Evolutionary conservation across 225 moss, liverwort and hornwort genomes (phyloP).

Genomic region (Neckera pumila): DNA sequence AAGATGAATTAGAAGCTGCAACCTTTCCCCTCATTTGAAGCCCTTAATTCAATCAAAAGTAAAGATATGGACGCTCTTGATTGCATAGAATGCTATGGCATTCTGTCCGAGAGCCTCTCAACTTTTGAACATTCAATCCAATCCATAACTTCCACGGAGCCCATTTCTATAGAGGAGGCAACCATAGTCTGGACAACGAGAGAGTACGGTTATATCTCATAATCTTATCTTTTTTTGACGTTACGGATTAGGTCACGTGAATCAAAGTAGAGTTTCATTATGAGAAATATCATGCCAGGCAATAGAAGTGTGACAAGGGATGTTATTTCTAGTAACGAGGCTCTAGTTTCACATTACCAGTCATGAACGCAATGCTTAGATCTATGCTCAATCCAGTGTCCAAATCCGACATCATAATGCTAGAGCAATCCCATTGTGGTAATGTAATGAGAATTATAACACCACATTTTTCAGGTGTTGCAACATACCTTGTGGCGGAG

Average conservation of each 20-base stretch:
- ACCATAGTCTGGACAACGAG: not conserved
- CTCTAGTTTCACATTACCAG: not conserved
- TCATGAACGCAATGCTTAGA: not conserved
- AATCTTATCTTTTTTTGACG: not conserved
- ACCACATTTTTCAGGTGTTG: not conserved
- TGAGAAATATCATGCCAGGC: not conserved
- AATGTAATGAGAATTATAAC: not conserved
- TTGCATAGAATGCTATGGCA: not conserved
- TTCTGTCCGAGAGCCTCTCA: not conserved
- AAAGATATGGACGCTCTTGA: not conserved
- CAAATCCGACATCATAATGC: not conserved
- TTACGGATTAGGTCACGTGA: not conserved
- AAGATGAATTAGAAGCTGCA: not conserved
- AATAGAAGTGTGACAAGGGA: not conserved
- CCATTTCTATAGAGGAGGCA: not conserved
- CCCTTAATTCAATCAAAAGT: not conserved
- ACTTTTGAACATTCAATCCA: not conserved
- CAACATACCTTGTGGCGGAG: conserved; percentile 54
- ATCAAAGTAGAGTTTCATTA: not conserved
- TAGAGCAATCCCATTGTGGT: not conserved
- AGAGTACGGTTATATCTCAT: not conserved
- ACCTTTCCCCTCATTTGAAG: not conserved
- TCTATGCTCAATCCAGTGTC: not conserved
- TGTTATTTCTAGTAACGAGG: not conserved
- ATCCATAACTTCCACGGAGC: not conserved